Evolutionary conservation across 2,329 filamentous ascomycete species (phyloP).

Genomic region (Graphilbum fragrans): DNA sequence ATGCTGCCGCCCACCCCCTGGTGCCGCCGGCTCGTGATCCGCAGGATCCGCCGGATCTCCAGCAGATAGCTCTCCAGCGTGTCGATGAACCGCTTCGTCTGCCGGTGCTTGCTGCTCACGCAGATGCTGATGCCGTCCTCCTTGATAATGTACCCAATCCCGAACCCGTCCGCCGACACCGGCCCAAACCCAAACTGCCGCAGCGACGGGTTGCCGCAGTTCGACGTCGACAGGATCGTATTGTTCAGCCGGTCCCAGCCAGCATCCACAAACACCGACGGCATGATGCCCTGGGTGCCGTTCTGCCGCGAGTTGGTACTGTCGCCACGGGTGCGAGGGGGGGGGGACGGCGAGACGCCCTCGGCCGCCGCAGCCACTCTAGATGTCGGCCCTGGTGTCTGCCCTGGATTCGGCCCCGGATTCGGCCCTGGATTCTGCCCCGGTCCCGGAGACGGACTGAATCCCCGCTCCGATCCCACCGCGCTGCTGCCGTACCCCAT

Average conservation of each 20-base stretch:
- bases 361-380: constrained; percentile 17
- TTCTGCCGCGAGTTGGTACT: constrained; percentile 11
- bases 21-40: constrained; percentile 44
- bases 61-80: constrained; percentile 82
- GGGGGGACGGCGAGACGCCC: constrained; percentile 8
- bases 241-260: constrained; percentile 95
- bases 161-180: constrained; percentile 86
- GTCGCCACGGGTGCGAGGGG: constrained; percentile 9
- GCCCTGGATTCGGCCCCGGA: neutral
- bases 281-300: constrained; percentile 31
- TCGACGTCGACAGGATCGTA: constrained; percentile 92
- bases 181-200: constrained; percentile 96
- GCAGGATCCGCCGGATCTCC: constrained; percentile 76
- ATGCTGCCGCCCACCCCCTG: constrained; percentile 17
- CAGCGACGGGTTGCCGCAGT: constrained; percentile 91
- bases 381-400: neutral
- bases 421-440: constrained; percentile 19
- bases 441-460: neutral
- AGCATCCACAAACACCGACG: constrained; percentile 70
- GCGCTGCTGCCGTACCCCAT: constrained; percentile 4
- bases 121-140: constrained; percentile 84
- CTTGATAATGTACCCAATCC: constrained; percentile 98
- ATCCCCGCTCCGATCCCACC: neutral
- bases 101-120: constrained; percentile 83
- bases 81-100: constrained; percentile 83